Conservation (phyloP, 2,329 filamentous ascomycete species). For the Exophiala spinifera region DNA sequence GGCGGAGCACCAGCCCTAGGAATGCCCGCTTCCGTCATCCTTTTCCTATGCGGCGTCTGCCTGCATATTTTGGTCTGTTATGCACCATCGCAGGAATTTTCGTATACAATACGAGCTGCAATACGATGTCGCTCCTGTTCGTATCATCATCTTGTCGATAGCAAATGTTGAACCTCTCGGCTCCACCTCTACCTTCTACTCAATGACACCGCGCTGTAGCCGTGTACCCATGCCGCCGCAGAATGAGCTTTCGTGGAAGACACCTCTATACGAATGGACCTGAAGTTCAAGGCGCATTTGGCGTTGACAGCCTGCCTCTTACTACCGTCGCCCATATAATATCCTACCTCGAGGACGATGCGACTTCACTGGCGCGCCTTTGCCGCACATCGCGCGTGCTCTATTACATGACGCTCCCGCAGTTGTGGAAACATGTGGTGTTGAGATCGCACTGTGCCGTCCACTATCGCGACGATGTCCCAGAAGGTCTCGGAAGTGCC, state of each 20-base stretch:
- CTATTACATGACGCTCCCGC: slow-evolving; percentile 63
- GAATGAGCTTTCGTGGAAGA: slow-evolving; percentile 19
- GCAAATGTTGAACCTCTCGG: neutral
- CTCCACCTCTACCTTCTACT: neutral
- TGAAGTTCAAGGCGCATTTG: slow-evolving; percentile 23
- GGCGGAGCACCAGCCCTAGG: neutral
- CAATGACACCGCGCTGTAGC: neutral
- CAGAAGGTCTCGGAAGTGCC: slow-evolving; percentile 60
- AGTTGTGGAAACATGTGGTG: slow-evolving; percentile 56
- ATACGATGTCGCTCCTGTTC: neutral
- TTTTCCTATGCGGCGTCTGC: neutral
- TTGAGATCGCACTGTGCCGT: slow-evolving; percentile 58
- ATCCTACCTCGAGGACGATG: slow-evolving; percentile 55
- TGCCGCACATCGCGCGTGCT: slow-evolving; percentile 60
- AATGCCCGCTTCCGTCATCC: too few species aligned
- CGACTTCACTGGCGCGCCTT: slow-evolving; percentile 56
- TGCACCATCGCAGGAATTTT: too few species aligned
- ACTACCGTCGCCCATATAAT: slow-evolving; percentile 59
- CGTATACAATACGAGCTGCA: too few species aligned
- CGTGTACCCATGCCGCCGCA: slow-evolving; percentile 15
- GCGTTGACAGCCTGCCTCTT: slow-evolving; percentile 46
- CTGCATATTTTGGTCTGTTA: neutral
- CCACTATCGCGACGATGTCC: slow-evolving; percentile 54
- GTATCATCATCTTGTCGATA: neutral
- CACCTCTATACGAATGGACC: slow-evolving; percentile 23